Percentiles rank a stretch among this genome's conserved stretches.
Evolutionary conservation across 2,329 filamentous ascomycete species (phyloP).

Genomic region (Aspergillus hiratsukae): DNA sequence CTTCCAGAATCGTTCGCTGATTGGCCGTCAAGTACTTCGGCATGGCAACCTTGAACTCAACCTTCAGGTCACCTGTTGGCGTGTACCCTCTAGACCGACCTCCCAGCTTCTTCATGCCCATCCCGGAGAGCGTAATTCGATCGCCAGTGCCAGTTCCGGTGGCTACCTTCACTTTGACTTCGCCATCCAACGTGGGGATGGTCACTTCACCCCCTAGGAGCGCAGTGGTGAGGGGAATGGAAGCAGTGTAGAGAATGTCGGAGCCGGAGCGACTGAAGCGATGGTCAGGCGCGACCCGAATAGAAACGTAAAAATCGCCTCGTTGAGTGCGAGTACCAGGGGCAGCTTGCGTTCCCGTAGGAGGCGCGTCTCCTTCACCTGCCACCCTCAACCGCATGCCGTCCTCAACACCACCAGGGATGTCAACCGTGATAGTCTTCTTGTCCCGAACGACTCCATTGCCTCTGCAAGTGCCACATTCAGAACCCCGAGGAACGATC

Average conservation of each 20-base stretch:
- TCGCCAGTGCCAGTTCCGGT: slow-evolving; percentile 93
- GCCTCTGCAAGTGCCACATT: slow-evolving; percentile 75
- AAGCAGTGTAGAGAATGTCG: slow-evolving; percentile 88
- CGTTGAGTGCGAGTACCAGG: slow-evolving; percentile 61
- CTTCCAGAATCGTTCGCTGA: slow-evolving; percentile 88
- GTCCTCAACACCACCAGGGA: slow-evolving; percentile 92
- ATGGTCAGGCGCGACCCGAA: slow-evolving; percentile 81
- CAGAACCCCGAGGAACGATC: slow-evolving; percentile 70
- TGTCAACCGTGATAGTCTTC: slow-evolving; percentile 81
- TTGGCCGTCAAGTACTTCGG: slow-evolving; percentile 90
- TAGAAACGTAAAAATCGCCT: slow-evolving; percentile 87
- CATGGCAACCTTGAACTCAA: slow-evolving; percentile 94
- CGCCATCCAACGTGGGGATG: slow-evolving; percentile 83
- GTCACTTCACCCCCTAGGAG: slow-evolving; percentile 84
- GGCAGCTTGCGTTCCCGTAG: slow-evolving; percentile 65
- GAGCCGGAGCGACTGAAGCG: slow-evolving; percentile 85
- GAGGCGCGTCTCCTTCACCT: slow-evolving; percentile 81
- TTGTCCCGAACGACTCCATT: slow-evolving; percentile 79
- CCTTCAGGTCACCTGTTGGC: slow-evolving; percentile 73
- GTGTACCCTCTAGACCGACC: slow-evolving; percentile 52
- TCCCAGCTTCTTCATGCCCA: slow-evolving; percentile 87
- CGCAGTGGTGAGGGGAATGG: slow-evolving; percentile 87
- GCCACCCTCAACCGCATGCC: slow-evolving; percentile 85
- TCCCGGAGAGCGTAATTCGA: slow-evolving; percentile 78
- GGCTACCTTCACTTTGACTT: slow-evolving; percentile 83